Evolutionary conservation across 345 rosid species (phyloP), one percentile per base, ranked within the genome.

Genomic region (Litchi chinensis): DNA sequence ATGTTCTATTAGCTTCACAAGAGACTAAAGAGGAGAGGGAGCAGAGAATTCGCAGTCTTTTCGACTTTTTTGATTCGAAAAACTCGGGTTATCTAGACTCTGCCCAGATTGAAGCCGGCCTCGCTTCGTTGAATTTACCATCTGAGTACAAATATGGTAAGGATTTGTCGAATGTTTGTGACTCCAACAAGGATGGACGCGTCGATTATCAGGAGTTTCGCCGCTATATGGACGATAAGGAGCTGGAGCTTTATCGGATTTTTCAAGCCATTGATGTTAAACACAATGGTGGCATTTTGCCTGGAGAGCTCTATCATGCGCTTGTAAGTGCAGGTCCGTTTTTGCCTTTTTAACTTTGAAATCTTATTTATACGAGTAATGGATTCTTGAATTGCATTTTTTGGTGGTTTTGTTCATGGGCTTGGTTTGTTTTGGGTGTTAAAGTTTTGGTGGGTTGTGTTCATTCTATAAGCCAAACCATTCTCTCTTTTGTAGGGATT

Each of bases 231-330:
- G 96, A 92, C 50, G 92, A 86, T 81, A 90, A 92, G 74, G 96
- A 92, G 78, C 90, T 92, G 19, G 96, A 92, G 85, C 77, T 92
- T 52, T 92, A 92, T 74, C 77, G 89, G 43, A 90, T 92, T 8
- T 92, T 92, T 73, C 89, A 92, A 82, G 87, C 93, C 21, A 92
- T 92, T 81, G 96, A 92, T 84, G 93, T 90, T 71, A 89, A 90
- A 56, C 96, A 89, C 73, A 86, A 88, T 65, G 93, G 96, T 11
- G 84, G 89, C 88, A 92, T 92, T 80, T 86, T 90, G 77, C 93
- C 96, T 5, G 96, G 89, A 78, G 93, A 90, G 67, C 87, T 90
- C 5, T 92, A 85, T 85, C 90, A 92, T 79, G 92, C 93, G 0
- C 96, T 92, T 84, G 84, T 89, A 48, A 88, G 85, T 80, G 91